phyloP scores from a whole-genome alignment of 2,329 filamentous ascomycete species.

The Gremmenia infestans region DNA sequence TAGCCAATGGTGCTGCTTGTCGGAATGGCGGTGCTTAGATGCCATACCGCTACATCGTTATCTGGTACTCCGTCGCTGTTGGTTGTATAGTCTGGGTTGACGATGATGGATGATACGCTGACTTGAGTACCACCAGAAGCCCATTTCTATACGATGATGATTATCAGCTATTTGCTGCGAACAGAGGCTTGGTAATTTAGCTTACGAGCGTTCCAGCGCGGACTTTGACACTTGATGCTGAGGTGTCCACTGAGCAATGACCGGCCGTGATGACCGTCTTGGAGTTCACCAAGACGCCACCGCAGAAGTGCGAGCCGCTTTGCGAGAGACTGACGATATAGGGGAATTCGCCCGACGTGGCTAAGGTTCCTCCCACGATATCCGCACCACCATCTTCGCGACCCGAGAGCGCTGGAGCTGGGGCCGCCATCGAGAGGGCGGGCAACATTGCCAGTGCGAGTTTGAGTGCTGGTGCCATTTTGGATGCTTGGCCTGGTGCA shows the following conservation, averaged over 20 bases:
- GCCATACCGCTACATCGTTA: constrained; percentile 19
- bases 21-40: constrained; percentile 14
- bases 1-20: constrained; percentile 16
- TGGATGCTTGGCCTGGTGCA: too few species aligned
- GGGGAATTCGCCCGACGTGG: constrained; percentile 18
- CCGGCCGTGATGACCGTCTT: constrained; percentile 22
- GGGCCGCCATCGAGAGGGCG: too few species aligned
- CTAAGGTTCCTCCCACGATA: constrained; percentile 14
- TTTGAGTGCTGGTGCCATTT: too few species aligned
- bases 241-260: constrained; percentile 16
- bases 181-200: not conserved
- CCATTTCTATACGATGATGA: constrained; percentile 10
- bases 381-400: not conserved
- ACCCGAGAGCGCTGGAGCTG: too few species aligned
- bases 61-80: not conserved
- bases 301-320: constrained; percentile 17
- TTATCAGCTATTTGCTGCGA: not conserved
- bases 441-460: too few species aligned
- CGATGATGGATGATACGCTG: constrained; percentile 8
- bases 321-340: constrained; percentile 16
- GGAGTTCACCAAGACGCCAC: constrained; percentile 18
- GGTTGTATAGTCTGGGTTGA: constrained; percentile 16
- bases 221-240: constrained; percentile 15
- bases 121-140: constrained; percentile 17
- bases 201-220: constrained; percentile 21